Conservation (phyloP, 352 stramenopile species). For the Globisporangium rhizosaccharum region DNA sequence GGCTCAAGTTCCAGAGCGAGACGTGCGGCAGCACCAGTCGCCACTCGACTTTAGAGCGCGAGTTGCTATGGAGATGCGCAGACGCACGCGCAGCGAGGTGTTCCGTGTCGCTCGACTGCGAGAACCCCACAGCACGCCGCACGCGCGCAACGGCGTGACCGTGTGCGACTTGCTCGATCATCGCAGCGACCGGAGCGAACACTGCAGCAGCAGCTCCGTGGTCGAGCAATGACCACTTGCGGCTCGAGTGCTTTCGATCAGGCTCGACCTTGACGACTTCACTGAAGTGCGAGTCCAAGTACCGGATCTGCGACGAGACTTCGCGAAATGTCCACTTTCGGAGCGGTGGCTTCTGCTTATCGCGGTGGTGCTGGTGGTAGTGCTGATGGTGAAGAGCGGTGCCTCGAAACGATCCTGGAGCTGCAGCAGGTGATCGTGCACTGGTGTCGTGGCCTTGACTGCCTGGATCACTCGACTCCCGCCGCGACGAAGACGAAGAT, state of each 20-base stretch:
- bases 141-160: no score
- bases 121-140: neutral
- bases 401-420: neutral
- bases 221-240: neutral
- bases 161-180: no score
- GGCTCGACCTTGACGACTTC: neutral
- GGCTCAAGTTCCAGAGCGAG: slow-evolving; percentile 1
- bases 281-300: slow-evolving; percentile 9
- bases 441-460: neutral
- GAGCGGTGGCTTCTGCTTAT: neutral
- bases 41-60: neutral
- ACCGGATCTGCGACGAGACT: slow-evolving; percentile 19
- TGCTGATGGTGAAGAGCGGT: neutral
- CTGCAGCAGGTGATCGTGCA: no score
- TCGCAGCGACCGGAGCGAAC: no score
- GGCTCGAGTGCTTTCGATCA: neutral
- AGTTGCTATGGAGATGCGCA: neutral
- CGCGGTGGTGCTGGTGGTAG: neutral
- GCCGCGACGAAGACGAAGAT: neutral
- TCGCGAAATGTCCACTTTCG: slow-evolving; percentile 12
- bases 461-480: neutral
- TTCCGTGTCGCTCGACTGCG: neutral
- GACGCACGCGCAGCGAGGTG: neutral
- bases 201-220: neutral
- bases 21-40: slow-evolving; percentile 1